Percentiles rank a stretch among this genome's conserved stretches.
These are phyloP conservation scores for Suillus subluteus DNA, from an alignment of 768 basidiomycete species.

Conservation along the genomic window DNA sequence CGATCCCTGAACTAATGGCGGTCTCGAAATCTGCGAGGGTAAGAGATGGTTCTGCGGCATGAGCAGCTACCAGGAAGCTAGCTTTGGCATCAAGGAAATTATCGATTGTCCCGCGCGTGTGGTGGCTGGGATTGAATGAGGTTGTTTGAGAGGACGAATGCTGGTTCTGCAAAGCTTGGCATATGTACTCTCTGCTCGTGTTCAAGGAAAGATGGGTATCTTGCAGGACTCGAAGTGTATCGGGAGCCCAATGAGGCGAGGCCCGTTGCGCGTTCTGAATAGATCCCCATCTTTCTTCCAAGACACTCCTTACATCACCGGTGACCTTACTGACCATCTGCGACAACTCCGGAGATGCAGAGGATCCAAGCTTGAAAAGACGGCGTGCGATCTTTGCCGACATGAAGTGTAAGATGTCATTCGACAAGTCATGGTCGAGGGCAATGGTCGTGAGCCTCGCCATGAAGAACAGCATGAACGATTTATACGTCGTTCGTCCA, in stretches of 20 bases:
- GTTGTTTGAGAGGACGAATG: neutral
- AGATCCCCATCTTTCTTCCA: constrained; percentile 41
- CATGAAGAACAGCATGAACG: constrained; percentile 38
- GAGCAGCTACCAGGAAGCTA: constrained; percentile 16
- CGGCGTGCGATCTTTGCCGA: constrained; percentile 42
- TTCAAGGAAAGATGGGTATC: constrained; percentile 40
- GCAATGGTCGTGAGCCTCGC: constrained; percentile 19
- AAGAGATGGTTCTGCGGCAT: constrained; percentile 18
- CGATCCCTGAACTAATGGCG: constrained; percentile 34
- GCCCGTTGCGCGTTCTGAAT: constrained; percentile 31
- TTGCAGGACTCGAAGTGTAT: constrained; percentile 26
- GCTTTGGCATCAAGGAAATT: constrained; percentile 22
- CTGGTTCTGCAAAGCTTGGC: neutral
- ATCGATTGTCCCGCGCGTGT: constrained; percentile 18
- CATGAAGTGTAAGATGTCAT: constrained; percentile 42
- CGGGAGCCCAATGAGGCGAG: constrained; percentile 36
- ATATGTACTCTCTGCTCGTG: constrained; percentile 34
- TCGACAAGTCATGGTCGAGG: constrained; percentile 17
- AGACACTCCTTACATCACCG: constrained; percentile 16
- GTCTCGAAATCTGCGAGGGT: constrained; percentile 42
- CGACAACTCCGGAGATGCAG: constrained; percentile 22
- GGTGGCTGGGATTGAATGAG: constrained; percentile 11
- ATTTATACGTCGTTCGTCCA: constrained; percentile 31
- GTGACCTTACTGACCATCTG: constrained; percentile 13
- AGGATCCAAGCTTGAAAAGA: constrained; percentile 38